A percentile compares a stretch with the other conserved stretches of the same genome.
These are phyloP conservation scores for Arxiozyma slooffiae DNA, from an alignment of 1,139 yeast genomes.

Conservation along the genomic window DNA sequence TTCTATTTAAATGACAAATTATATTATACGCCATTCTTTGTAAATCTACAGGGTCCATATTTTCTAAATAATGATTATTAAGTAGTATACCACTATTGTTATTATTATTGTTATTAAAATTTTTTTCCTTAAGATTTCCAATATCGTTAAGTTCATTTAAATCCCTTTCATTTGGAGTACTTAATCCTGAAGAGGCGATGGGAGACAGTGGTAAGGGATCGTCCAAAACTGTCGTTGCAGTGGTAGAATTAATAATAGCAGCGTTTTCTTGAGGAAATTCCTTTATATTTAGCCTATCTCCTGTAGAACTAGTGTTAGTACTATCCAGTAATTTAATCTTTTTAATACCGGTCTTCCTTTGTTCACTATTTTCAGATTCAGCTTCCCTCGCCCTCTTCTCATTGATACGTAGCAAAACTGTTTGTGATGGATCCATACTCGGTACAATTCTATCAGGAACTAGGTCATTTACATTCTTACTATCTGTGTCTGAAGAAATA, in stretches of 20 bases:
- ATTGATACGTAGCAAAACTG: neutral
- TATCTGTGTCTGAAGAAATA: neutral
- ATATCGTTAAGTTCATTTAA: neutral
- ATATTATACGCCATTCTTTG: constrained; percentile 46
- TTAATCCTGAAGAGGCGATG: constrained; percentile 22
- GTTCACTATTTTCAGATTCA: neutral
- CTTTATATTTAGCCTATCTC: neutral
- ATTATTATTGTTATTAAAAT: neutral
- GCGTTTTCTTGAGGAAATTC: neutral
- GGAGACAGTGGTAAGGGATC: constrained; percentile 26
- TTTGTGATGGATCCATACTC: neutral
- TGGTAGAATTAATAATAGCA: neutral
- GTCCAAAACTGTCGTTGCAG: constrained; percentile 8
- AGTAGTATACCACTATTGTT: neutral
- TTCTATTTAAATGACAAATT: constrained; percentile 55
- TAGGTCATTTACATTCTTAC: too few species aligned
- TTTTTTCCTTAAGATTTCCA: neutral
- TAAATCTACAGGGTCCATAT: constrained; percentile 6
- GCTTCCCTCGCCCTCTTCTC: neutral
- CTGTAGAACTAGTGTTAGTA: neutral
- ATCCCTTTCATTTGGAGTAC: constrained; percentile 8
- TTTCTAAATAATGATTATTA: constrained; percentile 1
- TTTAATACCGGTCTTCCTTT: neutral
- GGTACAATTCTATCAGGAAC: neutral
- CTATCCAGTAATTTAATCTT: neutral